Base-by-base conservation (phyloP, 2,329 filamentous ascomycete species). In the Fusarium newnesense region DNA sequence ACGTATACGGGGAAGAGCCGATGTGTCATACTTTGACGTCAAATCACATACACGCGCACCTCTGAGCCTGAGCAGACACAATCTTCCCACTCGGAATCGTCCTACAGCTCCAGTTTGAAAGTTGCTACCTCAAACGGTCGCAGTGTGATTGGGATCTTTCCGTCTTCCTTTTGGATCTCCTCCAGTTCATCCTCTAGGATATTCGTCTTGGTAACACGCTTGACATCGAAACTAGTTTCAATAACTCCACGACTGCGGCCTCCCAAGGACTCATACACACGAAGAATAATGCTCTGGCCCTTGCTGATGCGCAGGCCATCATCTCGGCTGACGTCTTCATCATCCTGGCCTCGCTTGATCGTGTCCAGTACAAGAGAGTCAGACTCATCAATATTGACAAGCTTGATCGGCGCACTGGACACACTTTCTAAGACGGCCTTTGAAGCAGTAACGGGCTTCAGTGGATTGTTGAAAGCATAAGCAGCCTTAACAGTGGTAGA, bases 331-430 rank as follows among this genome's bases (percentile, higher is more conserved):
- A 95, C 88, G 75, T 95, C 93, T 77, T 92, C 91, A 74, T 96
- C 93, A 76, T 96, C 93, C 79, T 96, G 93, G n/a, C 94, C 96
- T 64, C 96, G 92, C 87, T 99, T 99, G 81, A 99, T 88, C 2
- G 92, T 92, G 80, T 99, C 96, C 2, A 99, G 85, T 7, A 99
- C 86, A 26, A 99, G 85, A 6, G 93, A 92, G 15, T 86, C 80
- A 28, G 82, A 82, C 34, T 79, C 79, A 54, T 83, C 82, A 49
- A 87, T 86, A 50, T 92, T 92, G 3, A 86, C 85, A n/a, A 98
- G 83, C 69, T 88, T 88, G 78, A 98, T 89, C 0, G 92, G 89
- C 3, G 80, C 77, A 26, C 73, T 67, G 3, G 75, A 70, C 18
- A 80, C 72, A 52, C 56, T 76, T 36, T 80, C 75, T 28, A 82